Conservation (phyloP, 163 green algal species). For the Smithsoniella earleae region DNA sequence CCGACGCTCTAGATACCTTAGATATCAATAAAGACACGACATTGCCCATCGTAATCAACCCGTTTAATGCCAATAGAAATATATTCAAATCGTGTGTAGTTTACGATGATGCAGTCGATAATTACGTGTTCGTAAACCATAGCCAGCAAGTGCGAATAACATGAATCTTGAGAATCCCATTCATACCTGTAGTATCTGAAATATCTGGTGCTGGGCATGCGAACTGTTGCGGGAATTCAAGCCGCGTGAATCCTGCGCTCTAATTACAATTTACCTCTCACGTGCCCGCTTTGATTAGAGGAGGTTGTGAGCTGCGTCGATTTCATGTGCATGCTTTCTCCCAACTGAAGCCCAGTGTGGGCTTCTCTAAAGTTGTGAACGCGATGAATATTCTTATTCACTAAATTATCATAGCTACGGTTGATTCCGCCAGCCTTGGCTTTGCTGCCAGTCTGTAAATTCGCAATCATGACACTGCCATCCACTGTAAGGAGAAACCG, state of each 20-base stretch:
- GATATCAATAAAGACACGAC: neutral
- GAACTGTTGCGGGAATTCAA: neutral
- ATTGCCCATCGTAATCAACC: neutral
- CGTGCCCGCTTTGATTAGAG: too few species aligned
- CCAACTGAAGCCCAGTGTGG: too few species aligned
- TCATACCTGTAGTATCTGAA: neutral
- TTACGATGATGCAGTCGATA: neutral
- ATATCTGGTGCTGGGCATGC: neutral
- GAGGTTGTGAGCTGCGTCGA: too few species aligned
- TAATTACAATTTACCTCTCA: too few species aligned
- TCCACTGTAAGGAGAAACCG: too few species aligned
- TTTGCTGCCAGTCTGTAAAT: too few species aligned
- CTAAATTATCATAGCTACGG: too few species aligned
- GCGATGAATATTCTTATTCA: too few species aligned
- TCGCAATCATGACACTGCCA: too few species aligned
- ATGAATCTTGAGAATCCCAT: neutral
- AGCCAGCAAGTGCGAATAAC: neutral
- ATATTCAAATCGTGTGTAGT: neutral
- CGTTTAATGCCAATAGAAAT: neutral
- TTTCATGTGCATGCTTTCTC: too few species aligned
- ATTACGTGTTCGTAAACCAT: neutral
- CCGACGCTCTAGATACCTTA: neutral
- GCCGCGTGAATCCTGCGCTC: neutral
- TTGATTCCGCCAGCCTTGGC: too few species aligned
- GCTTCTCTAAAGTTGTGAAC: too few species aligned